Evolutionary conservation across 345 rosid genomes (phyloP), one percentile per base, ranked within the genome.

Genomic region (Dipteronia sinensis): DNA sequence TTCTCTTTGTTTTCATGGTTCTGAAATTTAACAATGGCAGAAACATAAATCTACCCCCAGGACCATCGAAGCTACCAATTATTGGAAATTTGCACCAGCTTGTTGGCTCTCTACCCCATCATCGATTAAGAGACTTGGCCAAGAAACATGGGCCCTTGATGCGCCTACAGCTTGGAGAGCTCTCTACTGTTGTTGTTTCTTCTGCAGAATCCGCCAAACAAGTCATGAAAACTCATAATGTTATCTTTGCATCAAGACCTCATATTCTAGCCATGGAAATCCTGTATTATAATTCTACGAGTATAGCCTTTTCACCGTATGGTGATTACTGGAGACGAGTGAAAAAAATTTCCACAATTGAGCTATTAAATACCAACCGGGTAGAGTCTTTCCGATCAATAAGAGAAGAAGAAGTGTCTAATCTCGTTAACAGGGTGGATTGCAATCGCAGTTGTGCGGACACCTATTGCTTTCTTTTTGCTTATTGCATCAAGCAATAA

Each of bases 41-140:
- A 42, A 46, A 5, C 10, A 13, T 3, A 16, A 73, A 73, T 6
- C 73, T 72, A 13, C 85, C 84, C 7, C 85, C 87, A 7, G 87
- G 86, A 7, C 89, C 87, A 42, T 59, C 62, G 79, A 80, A 72
- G 46, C 65, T 84, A 3, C 87, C 87, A 20, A 0, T 87, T 6
- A 51, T 84, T 3, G 87, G 87, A 3, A 87, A 82, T 61, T 3
- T 81, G 38, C 87, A 77, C 61, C 81, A 76, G 38, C 65, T 87
- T 0, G 15, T 20, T 55, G 80, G 81, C 12, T 17, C 73, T 13
- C 67, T 78, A 0, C 85, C 85, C 1, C 85, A 82, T 61, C 79
- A 12, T 0, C 12, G 34, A 1, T 56, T 82, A 12, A 75, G 67
- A 75, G 82, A 71, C 34, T 71, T 79, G 56, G 69, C 83, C 65